Evolutionary conservation across 768 basidiomycete species (phyloP), one percentile per base, ranked within the genome.

Genomic region (Scleroderma bovista): DNA sequence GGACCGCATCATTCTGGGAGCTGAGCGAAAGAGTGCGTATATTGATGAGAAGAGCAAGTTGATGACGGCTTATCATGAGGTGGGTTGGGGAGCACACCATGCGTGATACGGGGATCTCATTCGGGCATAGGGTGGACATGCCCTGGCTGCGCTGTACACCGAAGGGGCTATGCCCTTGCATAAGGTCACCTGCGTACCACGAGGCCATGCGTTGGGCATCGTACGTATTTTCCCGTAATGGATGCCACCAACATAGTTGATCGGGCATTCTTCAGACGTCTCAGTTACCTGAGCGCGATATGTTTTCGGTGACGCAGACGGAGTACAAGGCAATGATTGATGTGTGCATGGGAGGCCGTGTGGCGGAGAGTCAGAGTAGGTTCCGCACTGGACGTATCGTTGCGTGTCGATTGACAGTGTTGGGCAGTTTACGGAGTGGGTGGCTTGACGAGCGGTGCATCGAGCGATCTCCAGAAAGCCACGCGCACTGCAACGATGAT

Each of bases 1-100:
- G 88, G 92, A 95, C 68, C 87, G 92, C 50, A 97, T 98, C 52
- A 71, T 96, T 54, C 94, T 99, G 93, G 96, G 96, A 38, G 91
- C 90, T 8, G 95, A 98, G 68, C 78, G 96, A 54, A 88, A 84
- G 72, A 93, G 88, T 50, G 83, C 86, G 37, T 93, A 83, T 63
- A 88, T 97, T 53, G 86, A 90, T 52, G 83, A 86, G 32, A 87
- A 92, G 68, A 83, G 79, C 31, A 95, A 93, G 66, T 71, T 86
- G 48, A 80, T 89, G 42, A 98, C 95, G 0, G 96, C 96, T 7
- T 97, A 97, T 72, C 95, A 98, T 69, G 96, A 99, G 78, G 87
- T 86, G 47, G 38, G 72, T 59, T 32, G 48, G 44, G 12, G 10
- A 2, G n/a, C 26, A 19, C 46, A 44, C n/a, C 31, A 6, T 16